Evolutionary conservation across 2,329 filamentous ascomycete genomes (phyloP).

Genomic region (Ceratocystis papillata): DNA sequence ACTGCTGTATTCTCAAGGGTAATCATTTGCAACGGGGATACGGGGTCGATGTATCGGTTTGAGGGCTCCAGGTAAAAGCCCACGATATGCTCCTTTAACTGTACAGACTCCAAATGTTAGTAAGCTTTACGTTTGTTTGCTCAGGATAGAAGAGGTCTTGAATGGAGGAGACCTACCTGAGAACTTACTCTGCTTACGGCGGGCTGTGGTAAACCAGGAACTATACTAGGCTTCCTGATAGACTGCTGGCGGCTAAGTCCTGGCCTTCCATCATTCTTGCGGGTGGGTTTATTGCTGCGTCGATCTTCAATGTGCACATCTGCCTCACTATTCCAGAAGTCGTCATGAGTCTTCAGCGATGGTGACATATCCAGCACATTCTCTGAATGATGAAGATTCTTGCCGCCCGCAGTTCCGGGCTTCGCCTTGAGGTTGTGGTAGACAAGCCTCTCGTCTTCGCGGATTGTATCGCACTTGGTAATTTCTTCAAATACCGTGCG

Average conservation of each 20-base stretch:
- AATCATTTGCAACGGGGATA: constrained; percentile 72
- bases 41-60: constrained; percentile 48
- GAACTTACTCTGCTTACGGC: constrained; percentile 33
- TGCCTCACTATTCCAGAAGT: constrained; percentile 66
- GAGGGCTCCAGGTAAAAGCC: constrained; percentile 47
- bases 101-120: not conserved
- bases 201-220: constrained; percentile 33
- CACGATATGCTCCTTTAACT: constrained; percentile 28
- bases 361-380: constrained; percentile 64
- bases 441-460: constrained; percentile 84
- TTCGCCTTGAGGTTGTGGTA: constrained; percentile 67
- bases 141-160: not conserved
- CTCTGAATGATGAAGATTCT: constrained; percentile 84
- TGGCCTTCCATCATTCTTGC: constrained; percentile 20
- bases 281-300: constrained; percentile 17
- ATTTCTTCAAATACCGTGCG: constrained; percentile 84
- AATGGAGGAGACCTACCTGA: constrained; percentile 16
- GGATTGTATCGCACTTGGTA: constrained; percentile 72
- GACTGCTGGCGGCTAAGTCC: constrained; percentile 18
- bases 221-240: constrained; percentile 42
- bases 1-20: constrained; percentile 86
- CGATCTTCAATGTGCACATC: constrained; percentile 33
- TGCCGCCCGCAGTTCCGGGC: constrained; percentile 65
- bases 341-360: constrained; percentile 35
- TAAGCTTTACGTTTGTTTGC: not conserved